Base-by-base conservation (phyloP, 331 rosid genomes). In the Erythrophleum ivorense region DNA sequence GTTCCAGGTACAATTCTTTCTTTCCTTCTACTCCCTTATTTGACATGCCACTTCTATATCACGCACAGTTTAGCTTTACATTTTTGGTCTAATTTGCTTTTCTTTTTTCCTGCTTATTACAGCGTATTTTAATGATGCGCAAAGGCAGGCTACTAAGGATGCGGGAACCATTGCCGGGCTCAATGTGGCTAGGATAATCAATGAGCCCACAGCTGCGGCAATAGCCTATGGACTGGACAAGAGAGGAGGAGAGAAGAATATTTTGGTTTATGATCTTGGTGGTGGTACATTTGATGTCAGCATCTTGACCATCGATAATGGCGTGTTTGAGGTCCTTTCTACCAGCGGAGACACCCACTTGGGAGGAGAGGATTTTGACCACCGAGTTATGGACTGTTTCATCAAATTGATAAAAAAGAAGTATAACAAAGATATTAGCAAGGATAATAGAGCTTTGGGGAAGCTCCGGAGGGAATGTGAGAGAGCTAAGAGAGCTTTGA, bases 281-380 rank as follows among this genome's bases (percentile, higher is more conserved):
- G 91, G 91, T 59, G 91, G 94, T 36, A 86, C 94, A 38, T 90
- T 90, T 73, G 94, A 90, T 83, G 94, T 90, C 7, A 86, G 94
- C 75, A 83, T 90, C 72, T 85, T 90, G 75, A 80, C 87, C 53
- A 88, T 88, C 34, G 90, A 88, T 14, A 81, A 88, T 78, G 92
- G 94, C 6, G 87, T 88, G 67, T 85, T 88, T 59, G 94, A 88
- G 82, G 92, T 90, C 34, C 84, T 83, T n/a, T 60, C 92, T 53
- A 90, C 87, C 0, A 86, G 91, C 68, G 94, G 94, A 78, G 91
- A 88, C 34, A 86, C 94, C 15, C 90, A 90, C 63, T 75, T 90
- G 77, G 91, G 94, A 43, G 91, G 91, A 19, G 91, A 88, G 87
- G 94, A 90, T 46, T 90, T 90, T 2, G 92, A 90, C 50, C 91